Base-by-base conservation (phyloP, 1,284 basidiomycete species). In the Leccinum insolens region DNA sequence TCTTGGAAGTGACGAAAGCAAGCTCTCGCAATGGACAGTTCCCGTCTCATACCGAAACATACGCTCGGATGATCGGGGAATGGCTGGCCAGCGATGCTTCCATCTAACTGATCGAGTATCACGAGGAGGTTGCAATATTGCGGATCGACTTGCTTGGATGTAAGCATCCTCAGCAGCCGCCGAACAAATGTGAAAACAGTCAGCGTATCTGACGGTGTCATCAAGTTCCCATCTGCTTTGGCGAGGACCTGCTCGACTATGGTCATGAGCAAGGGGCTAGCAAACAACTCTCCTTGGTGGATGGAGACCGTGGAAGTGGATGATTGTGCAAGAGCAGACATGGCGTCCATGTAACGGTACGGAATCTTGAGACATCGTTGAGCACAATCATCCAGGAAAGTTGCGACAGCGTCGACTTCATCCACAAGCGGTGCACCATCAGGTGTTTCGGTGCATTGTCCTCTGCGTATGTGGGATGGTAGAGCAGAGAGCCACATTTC, bases 351-450 rank as follows among this genome's bases (percentile, higher is more conserved):
- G 76, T 98, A 99, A 46, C 89, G 87, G 77, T 96, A 94, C 0
- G 95, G 93, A 1, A 91, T 93, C 80, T 94, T 95, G 70, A 91
- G 75, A 71, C 91, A 95, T n/a, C 94, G 86, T 66, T 92, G 89
- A 8, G 93, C 82, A 74, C 94, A 97, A 61, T 96, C 94, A 73
- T 99, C 96, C 14, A 98, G 72, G 80, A 98, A 96, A 0, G 82
- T 74, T 4, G 94, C 81, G 3, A 96, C 85, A 49, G 85, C 80
- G 11, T 85, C 85, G 61, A 81, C 78, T 75, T 92, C 94, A 68
- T 88, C 88, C 0, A 82, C 84, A 52, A 91, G 80, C 7, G 82
- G 77, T 1, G 85, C 82, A 3, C 85, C 87, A 67, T 90, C 87
- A 1, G 83, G 84, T 1, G 86, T 75, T 71, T 81, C 79, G 15